These are phyloP conservation scores for Spiraea crenata DNA, from an alignment of 331 rosid genomes.

Conservation along the genomic window DNA sequence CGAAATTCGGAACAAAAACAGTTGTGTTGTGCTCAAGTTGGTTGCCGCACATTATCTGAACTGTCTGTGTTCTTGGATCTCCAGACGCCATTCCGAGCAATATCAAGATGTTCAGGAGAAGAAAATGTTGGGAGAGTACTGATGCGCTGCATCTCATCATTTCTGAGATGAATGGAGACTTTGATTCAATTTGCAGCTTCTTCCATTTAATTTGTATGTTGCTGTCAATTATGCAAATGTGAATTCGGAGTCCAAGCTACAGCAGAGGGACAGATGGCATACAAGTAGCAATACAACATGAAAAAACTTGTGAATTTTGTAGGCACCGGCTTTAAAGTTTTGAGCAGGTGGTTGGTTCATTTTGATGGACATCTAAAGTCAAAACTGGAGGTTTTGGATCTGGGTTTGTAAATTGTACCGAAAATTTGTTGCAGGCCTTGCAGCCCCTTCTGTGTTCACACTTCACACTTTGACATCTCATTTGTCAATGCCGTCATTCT, in stretches of 20 bases:
- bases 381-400: constrained; percentile 8
- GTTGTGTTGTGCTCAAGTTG: constrained; percentile 50
- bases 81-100: constrained; percentile 39
- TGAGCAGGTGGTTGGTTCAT: background rate
- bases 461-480: background rate
- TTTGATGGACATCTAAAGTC: background rate
- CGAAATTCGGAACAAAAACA: constrained; percentile 56
- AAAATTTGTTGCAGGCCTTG: background rate
- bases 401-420: background rate
- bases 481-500: too few species aligned
- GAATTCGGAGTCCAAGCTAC: background rate
- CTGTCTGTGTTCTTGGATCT: constrained; percentile 69
- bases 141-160: constrained; percentile 32
- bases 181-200: background rate
- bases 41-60: constrained; percentile 41
- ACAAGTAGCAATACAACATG: background rate
- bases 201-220: constrained; percentile 5
- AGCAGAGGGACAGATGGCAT: background rate
- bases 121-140: constrained; percentile 22
- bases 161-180: background rate
- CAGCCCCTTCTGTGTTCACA: constrained; percentile 9
- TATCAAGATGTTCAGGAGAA: constrained; percentile 26
- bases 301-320: background rate
- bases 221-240: background rate
- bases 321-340: background rate